A percentile compares a stretch with the other conserved stretches of the same genome.
phyloP scores from a whole-genome alignment of 176 grass and related monocot genomes.

The Triticum urartu region DNA sequence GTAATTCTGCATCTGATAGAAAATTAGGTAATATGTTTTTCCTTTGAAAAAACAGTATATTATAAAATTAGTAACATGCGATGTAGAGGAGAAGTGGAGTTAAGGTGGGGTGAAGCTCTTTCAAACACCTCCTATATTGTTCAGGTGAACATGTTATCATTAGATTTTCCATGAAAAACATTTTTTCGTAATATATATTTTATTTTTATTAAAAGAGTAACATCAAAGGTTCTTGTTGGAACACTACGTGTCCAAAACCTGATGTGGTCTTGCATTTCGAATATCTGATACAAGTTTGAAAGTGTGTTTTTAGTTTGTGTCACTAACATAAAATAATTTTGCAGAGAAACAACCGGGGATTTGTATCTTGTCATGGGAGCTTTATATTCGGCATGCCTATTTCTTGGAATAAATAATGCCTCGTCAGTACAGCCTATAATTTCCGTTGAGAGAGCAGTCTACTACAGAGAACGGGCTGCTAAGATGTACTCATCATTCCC shows the following conservation, averaged over 20 bases:
- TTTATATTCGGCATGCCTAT: slow-evolving; percentile 69
- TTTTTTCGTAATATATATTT: neutral
- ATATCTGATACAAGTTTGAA: too few species aligned
- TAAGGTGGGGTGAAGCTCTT: neutral
- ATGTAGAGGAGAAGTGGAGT: neutral
- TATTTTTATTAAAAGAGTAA: neutral
- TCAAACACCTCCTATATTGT: neutral
- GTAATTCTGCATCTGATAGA: neutral
- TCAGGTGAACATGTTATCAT: neutral
- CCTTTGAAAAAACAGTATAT: neutral
- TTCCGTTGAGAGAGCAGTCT: slow-evolving; percentile 71
- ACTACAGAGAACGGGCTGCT: slow-evolving; percentile 63
- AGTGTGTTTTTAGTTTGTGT: neutral
- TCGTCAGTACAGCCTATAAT: slow-evolving; percentile 69
- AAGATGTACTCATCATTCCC: slow-evolving; percentile 72
- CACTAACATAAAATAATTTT: slow-evolving; percentile 18
- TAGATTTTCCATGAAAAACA: neutral
- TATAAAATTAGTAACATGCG: neutral
- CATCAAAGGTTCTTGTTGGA: neutral
- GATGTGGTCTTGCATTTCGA: neutral
- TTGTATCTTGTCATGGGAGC: slow-evolving; percentile 60
- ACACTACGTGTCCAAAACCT: neutral
- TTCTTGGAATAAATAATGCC: slow-evolving; percentile 69
- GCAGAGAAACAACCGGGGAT: slow-evolving; percentile 60
- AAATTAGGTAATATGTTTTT: neutral